Base-by-base conservation (phyloP, 805 yeast species). In the Yarrowia deformans region DNA sequence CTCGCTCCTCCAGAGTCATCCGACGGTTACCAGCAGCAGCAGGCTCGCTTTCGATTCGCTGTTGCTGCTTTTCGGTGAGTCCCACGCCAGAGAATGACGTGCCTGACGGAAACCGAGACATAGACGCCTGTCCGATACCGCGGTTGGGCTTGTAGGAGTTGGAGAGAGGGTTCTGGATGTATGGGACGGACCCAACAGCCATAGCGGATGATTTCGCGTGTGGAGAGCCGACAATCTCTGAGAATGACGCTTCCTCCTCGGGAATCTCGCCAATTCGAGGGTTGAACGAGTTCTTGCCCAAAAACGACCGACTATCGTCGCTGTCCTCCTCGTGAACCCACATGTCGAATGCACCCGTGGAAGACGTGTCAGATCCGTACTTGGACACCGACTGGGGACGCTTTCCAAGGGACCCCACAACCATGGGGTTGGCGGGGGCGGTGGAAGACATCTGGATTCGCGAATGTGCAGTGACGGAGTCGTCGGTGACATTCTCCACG, bases 131-230 rank as follows among this genome's bases (percentile, higher is more conserved):
- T 2, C 29, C 45, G 14, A 63, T 37, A 6, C 48, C 39, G 4
- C 66, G 8, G 18, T 60, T 63, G 23, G 68, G 68, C 68, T 63
- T 63, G 48, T 63, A 63, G 3, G 68, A 63, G 68, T 48, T 63
- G 48, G 68, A 63, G 29, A 63, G 56, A 16, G 68, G 56, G 56
- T 63, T 63, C 43, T 48, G 46, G 14, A 63, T 63, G 45, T 48
- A 63, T 1, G 68, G 68, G 1, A 63, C 56, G 9, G 68, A 63
- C 1, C 68, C 68, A 23, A 63, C 50, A 16, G 52, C 50, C 55
- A 63, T 48, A 29, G 68, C 42, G 16, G 55, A 35, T n/a, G 68
- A 63, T 12, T 49, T 46, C 16, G 68, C 55, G 56, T 63, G 45
- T 14, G 68, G 56, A 29, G 68, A 63, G 7, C 56, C 68, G 48